A percentile compares a stretch with the other conserved stretches of the same genome.
phyloP scores from a whole-genome alignment of 345 rosid species.

The Linum tenue region DNA sequence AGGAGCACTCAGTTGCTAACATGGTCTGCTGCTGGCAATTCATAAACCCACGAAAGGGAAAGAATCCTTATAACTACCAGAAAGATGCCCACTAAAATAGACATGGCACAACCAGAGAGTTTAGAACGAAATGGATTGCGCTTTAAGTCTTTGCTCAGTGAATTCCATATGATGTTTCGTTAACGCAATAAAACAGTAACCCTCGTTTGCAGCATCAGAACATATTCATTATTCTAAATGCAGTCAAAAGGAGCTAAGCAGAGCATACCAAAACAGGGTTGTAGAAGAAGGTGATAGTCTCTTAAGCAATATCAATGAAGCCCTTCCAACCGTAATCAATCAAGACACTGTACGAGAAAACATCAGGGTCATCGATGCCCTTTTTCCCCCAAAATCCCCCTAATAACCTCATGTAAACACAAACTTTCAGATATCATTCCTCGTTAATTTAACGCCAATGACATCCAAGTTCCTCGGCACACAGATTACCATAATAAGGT shows the following conservation, averaged over 20 bases:
- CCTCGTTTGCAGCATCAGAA: slow-evolving; percentile 1
- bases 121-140: slow-evolving; percentile 19
- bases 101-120: slow-evolving; percentile 34
- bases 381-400: slow-evolving; percentile 26
- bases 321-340: slow-evolving; percentile 67
- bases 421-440: neutral
- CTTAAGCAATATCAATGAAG: slow-evolving; percentile 78
- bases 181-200: slow-evolving; percentile 10
- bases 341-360: slow-evolving; percentile 93
- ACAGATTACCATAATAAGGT: neutral
- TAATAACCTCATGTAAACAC: slow-evolving; percentile 10
- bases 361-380: slow-evolving; percentile 72
- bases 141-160: slow-evolving; percentile 13
- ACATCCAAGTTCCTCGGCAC: neutral
- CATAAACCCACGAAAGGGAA: slow-evolving; percentile 68
- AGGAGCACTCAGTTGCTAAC: slow-evolving; percentile 72
- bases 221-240: slow-evolving; percentile 16
- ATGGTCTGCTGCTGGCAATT: slow-evolving; percentile 71
- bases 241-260: slow-evolving; percentile 41
- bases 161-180: slow-evolving; percentile 9
- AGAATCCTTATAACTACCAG: slow-evolving; percentile 65
- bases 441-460: neutral
- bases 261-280: slow-evolving; percentile 80
- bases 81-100: slow-evolving; percentile 45
- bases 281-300: slow-evolving; percentile 55